phyloP scores from a whole-genome alignment of 768 basidiomycete species.

The Hypholoma sublateritium region DNA sequence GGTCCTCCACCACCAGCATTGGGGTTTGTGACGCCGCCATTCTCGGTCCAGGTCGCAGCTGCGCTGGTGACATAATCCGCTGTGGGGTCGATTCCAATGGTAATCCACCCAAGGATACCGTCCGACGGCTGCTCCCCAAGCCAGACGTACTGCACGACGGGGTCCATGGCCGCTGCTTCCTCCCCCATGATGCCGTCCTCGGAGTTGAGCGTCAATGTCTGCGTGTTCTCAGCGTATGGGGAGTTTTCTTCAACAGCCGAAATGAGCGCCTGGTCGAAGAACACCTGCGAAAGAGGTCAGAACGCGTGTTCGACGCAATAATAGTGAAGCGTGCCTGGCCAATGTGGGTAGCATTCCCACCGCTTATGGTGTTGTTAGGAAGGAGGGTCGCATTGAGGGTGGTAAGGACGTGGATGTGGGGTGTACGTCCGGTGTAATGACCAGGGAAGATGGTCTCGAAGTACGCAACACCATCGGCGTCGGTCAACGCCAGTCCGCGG shows the following conservation, averaged over 20 bases:
- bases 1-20: background rate
- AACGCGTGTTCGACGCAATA: background rate
- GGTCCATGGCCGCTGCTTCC: background rate
- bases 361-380: background rate
- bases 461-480: background rate
- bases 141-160: background rate
- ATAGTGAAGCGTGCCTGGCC: background rate
- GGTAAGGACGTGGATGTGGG: slow-evolving; percentile 3
- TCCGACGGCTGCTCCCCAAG: background rate
- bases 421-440: background rate
- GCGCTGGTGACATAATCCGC: background rate
- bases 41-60: background rate
- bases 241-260: background rate
- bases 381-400: background rate
- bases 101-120: background rate
- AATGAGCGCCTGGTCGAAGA: slow-evolving; percentile 2
- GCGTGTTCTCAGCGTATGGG: background rate
- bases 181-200: background rate
- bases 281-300: background rate
- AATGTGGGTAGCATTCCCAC: background rate
- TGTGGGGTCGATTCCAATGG: background rate
- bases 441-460: slow-evolving; percentile 3
- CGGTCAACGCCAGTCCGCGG: background rate
- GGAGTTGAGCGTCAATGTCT: background rate
- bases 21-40: background rate